Conservation (phyloP, 1,284 basidiomycete genomes). For the Hemileia vastatrix region DNA sequence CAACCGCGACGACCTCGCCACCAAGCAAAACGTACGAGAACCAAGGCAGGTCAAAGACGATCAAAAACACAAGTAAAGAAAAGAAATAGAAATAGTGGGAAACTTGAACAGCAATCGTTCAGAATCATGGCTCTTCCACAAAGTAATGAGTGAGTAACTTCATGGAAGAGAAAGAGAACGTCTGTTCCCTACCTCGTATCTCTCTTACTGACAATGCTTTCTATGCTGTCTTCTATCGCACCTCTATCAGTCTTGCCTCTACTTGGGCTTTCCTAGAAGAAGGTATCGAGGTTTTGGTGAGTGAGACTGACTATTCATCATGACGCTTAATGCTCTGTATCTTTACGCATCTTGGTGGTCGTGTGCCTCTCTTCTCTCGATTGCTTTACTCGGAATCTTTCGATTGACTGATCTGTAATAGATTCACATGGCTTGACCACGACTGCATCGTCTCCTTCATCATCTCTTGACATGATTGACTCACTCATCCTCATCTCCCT, state of each 20-base stretch:
- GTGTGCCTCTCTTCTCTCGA: background rate
- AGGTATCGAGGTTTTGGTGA: slow-evolving; percentile 38
- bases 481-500: background rate
- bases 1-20: too few species aligned
- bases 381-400: too few species aligned
- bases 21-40: too few species aligned
- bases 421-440: background rate
- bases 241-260: too few species aligned
- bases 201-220: background rate
- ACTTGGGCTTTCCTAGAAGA: slow-evolving; percentile 38
- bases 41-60: too few species aligned
- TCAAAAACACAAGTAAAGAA: too few species aligned
- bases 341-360: background rate
- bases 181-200: background rate
- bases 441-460: too few species aligned
- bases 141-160: background rate
- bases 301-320: background rate
- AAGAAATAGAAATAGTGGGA: too few species aligned
- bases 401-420: background rate
- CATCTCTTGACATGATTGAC: background rate
- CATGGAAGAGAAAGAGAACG: background rate
- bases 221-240: background rate
- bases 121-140: background rate
- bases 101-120: background rate
- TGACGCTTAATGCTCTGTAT: background rate